phyloP scores from a whole-genome alignment of 176 grass and related monocot species.

The Hordeum marinum region DNA sequence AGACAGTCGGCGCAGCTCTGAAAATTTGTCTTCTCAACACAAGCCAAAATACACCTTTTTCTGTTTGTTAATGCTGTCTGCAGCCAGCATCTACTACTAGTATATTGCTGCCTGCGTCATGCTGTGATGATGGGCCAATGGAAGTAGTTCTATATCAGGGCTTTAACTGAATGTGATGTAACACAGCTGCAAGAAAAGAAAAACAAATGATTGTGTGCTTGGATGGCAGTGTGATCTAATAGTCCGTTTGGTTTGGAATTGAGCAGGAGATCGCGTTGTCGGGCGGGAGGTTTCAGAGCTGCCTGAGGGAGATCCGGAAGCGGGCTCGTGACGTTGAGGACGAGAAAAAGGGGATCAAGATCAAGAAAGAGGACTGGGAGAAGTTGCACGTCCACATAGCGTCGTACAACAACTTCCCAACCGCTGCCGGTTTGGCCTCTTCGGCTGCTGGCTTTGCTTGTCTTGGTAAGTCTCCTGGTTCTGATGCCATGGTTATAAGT shows the following conservation, averaged over 20 bases:
- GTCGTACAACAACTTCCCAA: conserved; percentile 92
- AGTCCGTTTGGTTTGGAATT: conserved; percentile 17
- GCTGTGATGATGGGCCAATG: background rate
- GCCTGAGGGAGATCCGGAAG: conserved; percentile 76
- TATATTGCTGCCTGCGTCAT: background rate
- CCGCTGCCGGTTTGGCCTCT: conserved; percentile 85
- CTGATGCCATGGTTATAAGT: background rate
- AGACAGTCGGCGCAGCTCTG: background rate
- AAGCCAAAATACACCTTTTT: background rate
- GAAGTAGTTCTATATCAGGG: background rate
- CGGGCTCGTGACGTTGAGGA: conserved; percentile 62
- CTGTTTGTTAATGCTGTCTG: background rate
- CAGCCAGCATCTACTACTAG: background rate
- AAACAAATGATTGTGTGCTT: background rate
- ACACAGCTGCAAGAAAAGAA: background rate
- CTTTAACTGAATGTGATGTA: background rate
- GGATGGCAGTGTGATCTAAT: background rate
- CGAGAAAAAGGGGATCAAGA: conserved; percentile 51
- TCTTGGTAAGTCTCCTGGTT: conserved; percentile 49
- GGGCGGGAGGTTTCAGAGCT: conserved; percentile 74
- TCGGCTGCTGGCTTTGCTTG: conserved; percentile 91
- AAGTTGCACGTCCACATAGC: conserved; percentile 78
- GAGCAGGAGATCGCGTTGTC: conserved; percentile 74
- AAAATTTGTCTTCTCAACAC: background rate
- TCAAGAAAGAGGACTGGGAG: conserved; percentile 82